Evolutionary conservation across 2,329 filamentous ascomycete genomes (phyloP), one percentile per base, ranked within the genome.

Genomic region (Alternaria gaisen): DNA sequence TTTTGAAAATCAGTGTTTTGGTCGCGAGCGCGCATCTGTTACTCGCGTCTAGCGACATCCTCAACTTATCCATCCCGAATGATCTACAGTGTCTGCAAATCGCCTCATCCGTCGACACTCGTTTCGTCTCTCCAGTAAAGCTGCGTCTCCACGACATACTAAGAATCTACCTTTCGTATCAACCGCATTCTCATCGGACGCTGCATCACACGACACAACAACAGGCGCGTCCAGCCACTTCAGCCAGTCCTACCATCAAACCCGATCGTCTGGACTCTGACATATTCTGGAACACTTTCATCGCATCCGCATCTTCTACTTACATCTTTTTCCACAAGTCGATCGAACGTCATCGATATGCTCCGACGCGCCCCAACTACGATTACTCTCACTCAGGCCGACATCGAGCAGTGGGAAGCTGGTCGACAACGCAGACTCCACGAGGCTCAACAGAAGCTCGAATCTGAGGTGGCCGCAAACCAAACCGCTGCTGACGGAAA

Each of bases 391-490:
- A 92, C 90, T 3, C 83, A 87, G 48, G 88, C 91, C 72, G 90
- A 93, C 76, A 83, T 92, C 40, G 88, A 89, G 40, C 82, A 85
- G 55, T 92, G 91, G 79, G 90, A 92, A 72, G 88, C 90, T 75
- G 83, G 84, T 28, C 85, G 88, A 62, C 66, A 74, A 58, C 75
- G 72, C 55, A 75, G 72, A 43, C 57, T 72, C 12, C 73, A 70
- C 67, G 74, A 76, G 55, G 63, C 67, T 36, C 66, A 75, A 52
- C 70, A 74, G 52, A 65, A 63, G 32, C 56, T 63, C n/a, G 46
- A 52, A n/a, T 40, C 52, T 26, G 59, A 66, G 5, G 64, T 16
- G 5, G 40, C 41, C n/a, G 40, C 32, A 8, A 40, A 69, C 0
- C 70, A 72, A 53, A 65, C 73, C 3, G 58, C 64, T 16, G 63